Conservation (phyloP, 2,329 filamentous ascomycete species). For the Hypoxylon sp. region DNA sequence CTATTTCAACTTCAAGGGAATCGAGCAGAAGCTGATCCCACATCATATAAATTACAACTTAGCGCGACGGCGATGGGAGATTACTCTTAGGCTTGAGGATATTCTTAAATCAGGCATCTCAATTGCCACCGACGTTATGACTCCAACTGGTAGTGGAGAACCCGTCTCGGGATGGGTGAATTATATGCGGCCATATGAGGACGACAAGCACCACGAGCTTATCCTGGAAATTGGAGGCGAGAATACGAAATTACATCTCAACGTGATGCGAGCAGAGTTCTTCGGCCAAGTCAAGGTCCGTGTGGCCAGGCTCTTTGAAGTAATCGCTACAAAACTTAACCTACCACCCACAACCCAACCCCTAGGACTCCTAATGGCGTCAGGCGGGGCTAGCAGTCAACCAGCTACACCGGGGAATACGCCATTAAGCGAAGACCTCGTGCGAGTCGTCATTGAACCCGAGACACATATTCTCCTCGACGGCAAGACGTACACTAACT, state of each 20-base stretch:
- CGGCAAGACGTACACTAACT: constrained; percentile 63
- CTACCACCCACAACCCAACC: constrained; percentile 73
- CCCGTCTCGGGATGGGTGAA: constrained; percentile 71
- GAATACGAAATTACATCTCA: constrained; percentile 61
- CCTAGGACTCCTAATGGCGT: constrained; percentile 76
- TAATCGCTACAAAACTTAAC: constrained; percentile 85
- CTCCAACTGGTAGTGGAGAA: constrained; percentile 49
- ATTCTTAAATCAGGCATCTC: constrained; percentile 89
- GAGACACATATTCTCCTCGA: constrained; percentile 74
- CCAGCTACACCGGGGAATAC: constrained; percentile 78
- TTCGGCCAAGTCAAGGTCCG: constrained; percentile 78
- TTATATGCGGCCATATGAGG: constrained; percentile 89
- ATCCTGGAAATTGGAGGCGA: constrained; percentile 85
- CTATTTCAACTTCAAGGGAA: constrained; percentile 92
- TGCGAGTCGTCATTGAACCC: constrained; percentile 74
- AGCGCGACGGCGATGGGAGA: constrained; percentile 77
- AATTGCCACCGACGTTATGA: constrained; percentile 66
- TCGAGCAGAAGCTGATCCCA: constrained; percentile 89
- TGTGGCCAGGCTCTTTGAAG: constrained; percentile 80
- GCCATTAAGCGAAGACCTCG: constrained; percentile 77
- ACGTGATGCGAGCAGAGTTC: constrained; percentile 77
- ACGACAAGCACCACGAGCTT: constrained; percentile 79
- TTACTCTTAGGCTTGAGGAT: constrained; percentile 84
- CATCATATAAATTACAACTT: constrained; percentile 84
- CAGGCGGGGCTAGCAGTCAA: constrained; percentile 73